Base-by-base conservation (phyloP, 1,139 yeast species). In the Protomyces gravidus region DNA sequence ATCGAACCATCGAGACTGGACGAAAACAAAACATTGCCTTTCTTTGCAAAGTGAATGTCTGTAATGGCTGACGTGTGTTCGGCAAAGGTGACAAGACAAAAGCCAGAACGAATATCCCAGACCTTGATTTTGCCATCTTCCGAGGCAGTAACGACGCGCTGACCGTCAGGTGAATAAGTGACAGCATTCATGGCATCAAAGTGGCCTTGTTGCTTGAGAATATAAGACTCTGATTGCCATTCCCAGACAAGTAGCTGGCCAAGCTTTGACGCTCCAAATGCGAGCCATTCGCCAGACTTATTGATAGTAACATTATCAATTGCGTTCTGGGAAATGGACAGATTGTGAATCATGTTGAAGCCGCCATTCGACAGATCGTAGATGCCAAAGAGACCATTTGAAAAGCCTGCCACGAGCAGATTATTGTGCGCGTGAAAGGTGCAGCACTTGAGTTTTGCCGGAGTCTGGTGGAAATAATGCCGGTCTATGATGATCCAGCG, bases 221-320 rank as follows among this genome's bases (percentile, higher is more conserved):
- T 86, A 70, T 92, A 92, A 0, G 97, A 88, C 72, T 92, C 98
- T 2, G 96, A 87, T 75, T 92, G 97, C 99, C 99, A 92, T 77
- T 92, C 99, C 77, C 95, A 92, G 0, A 92, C 98, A 63, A 92
- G 75, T 60, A 92, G 75, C 72, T 92, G 99, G n/a, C 98, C 98
- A 39, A 88, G 74, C 67, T 84, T 85, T 19, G 90, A 76, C 0
- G 97, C 89, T 3, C 98, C 98, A 72, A 92, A 88, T 0, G 97
- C 96, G 51, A 94, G 76, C 99, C 99, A 92, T 72, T 92, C 98
- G 23, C 98, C 99, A 3, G 92, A 77, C 7, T 78, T 74, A 71
- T 92, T 92, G 55, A 92, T 80, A 21, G 83, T 75, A 2, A 92
- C 94, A 9, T 90, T 83, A 68, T 87, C 89, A 45, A 92, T 86